Base-by-base conservation (phyloP, 257 asterid species). In the Solanum tacnaense region DNA sequence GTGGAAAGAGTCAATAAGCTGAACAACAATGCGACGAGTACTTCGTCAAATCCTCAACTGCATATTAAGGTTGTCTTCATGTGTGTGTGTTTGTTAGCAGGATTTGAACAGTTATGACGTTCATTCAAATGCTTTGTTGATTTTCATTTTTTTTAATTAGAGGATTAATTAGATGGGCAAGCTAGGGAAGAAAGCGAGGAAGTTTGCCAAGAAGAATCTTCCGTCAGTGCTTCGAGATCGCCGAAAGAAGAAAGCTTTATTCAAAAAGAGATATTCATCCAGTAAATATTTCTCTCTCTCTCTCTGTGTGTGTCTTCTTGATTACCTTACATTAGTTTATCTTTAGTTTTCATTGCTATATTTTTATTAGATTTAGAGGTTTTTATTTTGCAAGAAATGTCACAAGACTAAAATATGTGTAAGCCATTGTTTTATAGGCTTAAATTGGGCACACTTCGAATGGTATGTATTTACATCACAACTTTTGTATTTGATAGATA, bases 131-230 rank as follows among this genome's bases (percentile, higher is more conserved):
- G 32, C 11, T 60, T 76, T 21, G 21, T n/a, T 27, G 23, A 18
- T 9, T 25, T 79, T 79, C 5, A 5, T 36, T 75, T 21, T 52
- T 75, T 7, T 11, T 56, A 65, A 20, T 31, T 18, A 18, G 62
- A 49, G 29, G 68, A 36, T 35, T 74, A 29, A 60, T 84, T 5
- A 82, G 56, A 96, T 96, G 98, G 98, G 95, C 87, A 97, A 97
- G 91, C 92, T 97, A 15, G 98, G 99, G 85, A 96, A 94, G 94
- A 97, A 94, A 90, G 99, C 98, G 34, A 92, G 99, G 89, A 97
- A 97, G 86, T 97, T 96, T 67, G 98, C 99, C 85, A 95, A 96
- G 94, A 97, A 95, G 94, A 92, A 97, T 91, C 98, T 97, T 73
- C 99, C 92, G 84, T 93, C 98, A 2, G 98, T 96, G 78, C 94